Evolutionary conservation across 2,329 filamentous ascomycete genomes (phyloP).

Genomic region (Colletotrichum godetiae): DNA sequence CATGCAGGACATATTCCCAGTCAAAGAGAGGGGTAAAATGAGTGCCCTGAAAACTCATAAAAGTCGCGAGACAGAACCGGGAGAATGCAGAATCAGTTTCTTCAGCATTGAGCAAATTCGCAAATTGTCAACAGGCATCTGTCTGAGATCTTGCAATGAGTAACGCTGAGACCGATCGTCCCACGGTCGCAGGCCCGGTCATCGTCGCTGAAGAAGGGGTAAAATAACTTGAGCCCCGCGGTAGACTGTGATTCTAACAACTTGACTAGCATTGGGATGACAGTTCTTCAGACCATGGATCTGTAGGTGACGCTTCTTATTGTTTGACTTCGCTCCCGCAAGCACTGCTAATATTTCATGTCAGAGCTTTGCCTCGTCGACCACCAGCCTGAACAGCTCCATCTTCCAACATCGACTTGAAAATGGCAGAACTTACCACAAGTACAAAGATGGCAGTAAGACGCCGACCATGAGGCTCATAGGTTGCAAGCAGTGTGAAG

Average conservation of each 20-base stretch:
- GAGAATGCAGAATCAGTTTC: too few species aligned
- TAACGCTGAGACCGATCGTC: neutral
- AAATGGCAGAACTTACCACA: conserved; percentile 51
- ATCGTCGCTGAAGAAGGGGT: neutral
- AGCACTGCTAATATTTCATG: neutral
- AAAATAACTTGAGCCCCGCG: neutral
- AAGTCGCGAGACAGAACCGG: neutral
- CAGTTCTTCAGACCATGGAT: neutral
- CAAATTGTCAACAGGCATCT: too few species aligned
- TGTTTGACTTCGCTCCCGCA: neutral
- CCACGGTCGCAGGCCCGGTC: neutral
- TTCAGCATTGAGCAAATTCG: too few species aligned
- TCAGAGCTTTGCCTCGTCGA: conserved; percentile 11
- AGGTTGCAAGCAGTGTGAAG: too few species aligned
- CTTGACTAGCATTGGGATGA: neutral
- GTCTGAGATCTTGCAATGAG: neutral
- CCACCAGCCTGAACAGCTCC: neutral
- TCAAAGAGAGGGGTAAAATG: conserved; percentile 14
- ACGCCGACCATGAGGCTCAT: neutral
- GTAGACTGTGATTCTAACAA: neutral
- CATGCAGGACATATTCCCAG: neutral
- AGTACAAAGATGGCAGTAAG: conserved; percentile 36
- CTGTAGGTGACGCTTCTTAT: neutral
- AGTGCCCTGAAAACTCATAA: neutral
- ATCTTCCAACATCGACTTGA: conserved; percentile 49